These are phyloP conservation scores for Nicotiana sylvestris DNA, from an alignment of 257 asterid genomes.

Conservation along the genomic window DNA sequence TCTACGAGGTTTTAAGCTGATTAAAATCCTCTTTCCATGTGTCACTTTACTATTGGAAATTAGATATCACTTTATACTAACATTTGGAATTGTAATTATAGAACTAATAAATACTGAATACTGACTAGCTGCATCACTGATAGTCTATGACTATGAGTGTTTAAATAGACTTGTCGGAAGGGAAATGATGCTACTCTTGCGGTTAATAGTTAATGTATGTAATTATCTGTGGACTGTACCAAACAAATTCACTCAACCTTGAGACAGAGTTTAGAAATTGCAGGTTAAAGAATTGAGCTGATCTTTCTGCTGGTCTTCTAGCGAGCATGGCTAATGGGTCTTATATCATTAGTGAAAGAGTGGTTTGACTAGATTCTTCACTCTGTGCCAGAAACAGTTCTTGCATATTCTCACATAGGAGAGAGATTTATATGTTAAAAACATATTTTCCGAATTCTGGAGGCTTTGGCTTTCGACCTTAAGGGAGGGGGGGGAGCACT, in stretches of 20 bases:
- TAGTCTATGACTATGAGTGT: neutral
- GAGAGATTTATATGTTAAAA: neutral
- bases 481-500: too few species aligned
- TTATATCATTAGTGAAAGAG: neutral
- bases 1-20: neutral
- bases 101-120: neutral
- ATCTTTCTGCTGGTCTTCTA: neutral
- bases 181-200: neutral
- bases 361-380: neutral
- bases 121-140: neutral
- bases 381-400: slow-evolving; percentile 8
- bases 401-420: neutral
- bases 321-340: neutral
- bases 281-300: neutral
- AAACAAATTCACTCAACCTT: neutral
- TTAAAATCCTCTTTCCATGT: slow-evolving; percentile 12
- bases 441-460: neutral
- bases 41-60: neutral
- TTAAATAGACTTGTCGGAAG: neutral
- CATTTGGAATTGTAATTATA: neutral
- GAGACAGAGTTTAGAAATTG: neutral
- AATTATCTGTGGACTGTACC: neutral
- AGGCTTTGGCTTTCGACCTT: neutral
- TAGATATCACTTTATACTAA: neutral
- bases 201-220: neutral